Conservation (phyloP, 306 rosid genomes). For the Oxytropis ochrocephala region DNA sequence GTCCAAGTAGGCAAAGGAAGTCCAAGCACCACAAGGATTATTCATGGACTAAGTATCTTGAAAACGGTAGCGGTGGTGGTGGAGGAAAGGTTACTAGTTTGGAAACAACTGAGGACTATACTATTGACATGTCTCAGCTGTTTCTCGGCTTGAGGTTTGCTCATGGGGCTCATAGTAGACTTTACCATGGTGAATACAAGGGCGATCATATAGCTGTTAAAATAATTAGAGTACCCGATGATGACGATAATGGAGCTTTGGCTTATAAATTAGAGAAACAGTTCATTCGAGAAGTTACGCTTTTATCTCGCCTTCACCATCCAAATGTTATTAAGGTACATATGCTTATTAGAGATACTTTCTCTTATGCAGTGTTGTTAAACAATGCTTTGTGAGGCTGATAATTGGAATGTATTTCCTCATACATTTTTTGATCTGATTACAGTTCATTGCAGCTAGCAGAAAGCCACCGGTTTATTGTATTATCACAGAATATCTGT, state of each 20-base stretch:
- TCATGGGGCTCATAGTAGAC: slow-evolving; percentile 94
- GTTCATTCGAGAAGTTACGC: slow-evolving; percentile 69
- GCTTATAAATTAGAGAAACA: slow-evolving; percentile 72
- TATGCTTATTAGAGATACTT: background rate
- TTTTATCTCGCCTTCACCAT: slow-evolving; percentile 74
- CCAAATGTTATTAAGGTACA: slow-evolving; percentile 64
- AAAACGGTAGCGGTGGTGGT: slow-evolving; percentile 34
- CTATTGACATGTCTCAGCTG: slow-evolving; percentile 70
- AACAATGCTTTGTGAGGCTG: background rate
- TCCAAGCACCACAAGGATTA: slow-evolving; percentile 48
- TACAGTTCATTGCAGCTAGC: slow-evolving; percentile 84
- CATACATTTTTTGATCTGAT: slow-evolving; percentile 23
- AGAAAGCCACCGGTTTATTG: slow-evolving; percentile 76
- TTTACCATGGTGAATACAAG: slow-evolving; percentile 81
- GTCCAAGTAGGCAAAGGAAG: slow-evolving; percentile 38
- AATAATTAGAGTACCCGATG: slow-evolving; percentile 71
- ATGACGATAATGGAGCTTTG: slow-evolving; percentile 59
- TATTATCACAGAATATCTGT: slow-evolving; percentile 74
- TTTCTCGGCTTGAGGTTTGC: slow-evolving; percentile 86
- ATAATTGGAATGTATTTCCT: background rate
- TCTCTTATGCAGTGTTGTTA: slow-evolving; percentile 25
- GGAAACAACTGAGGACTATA: slow-evolving; percentile 69
- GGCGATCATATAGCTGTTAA: slow-evolving; percentile 79
- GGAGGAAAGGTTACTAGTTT: slow-evolving; percentile 72
- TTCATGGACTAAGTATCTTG: slow-evolving; percentile 66